Base-by-base conservation (phyloP, 805 yeast species). In the Myxozyma geophila region DNA sequence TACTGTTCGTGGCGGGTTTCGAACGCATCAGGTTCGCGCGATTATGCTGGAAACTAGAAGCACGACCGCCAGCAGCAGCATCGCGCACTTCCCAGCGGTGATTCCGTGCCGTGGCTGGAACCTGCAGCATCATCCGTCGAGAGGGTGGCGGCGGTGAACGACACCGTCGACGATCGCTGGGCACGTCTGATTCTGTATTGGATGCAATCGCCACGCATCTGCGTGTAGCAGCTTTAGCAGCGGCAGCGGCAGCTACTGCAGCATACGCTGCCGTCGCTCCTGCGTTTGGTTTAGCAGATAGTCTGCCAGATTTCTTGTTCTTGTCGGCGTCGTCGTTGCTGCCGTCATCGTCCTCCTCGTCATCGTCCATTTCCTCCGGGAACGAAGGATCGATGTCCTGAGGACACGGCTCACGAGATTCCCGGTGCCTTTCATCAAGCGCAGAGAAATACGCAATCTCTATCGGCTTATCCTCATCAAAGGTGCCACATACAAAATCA, bases 381-480 rank as follows among this genome's bases (percentile, higher is more conserved):
- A 70, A 70, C 36, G 72, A 62, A n/a, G 72, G 72, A 59, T 70
- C 72, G 43, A 70, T 67, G 43, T 70, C 72, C 48, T 70, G 70
- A n/a, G 72, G 71, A n/a, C 69, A 47, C 23, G 49, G 59, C 40
- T 50, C 52, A 21, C 47, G 60, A n/a, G 33, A 39, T n/a, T 37
- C 50, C 8, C 64, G 57, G 7, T 41, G 49, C 12, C 62, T 65
- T 13, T 67, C 67, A 10, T 61, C 70, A 13, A 66, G 48, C 12
- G 70, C 65, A 6, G 70, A 68, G 43, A 59, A 61, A 47, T 59
- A 70, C 6, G 72, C 72, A 9, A 60, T 50, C 53, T 70, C 71
- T 51, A 70, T 61, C 15, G 71, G 70, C 40, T 60, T 54, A 50
- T 70, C 72, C 47, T 70, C 72, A 56, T 70, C 72, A 28, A 70